phyloP scores from a whole-genome alignment of 257 asterid genomes.

The Solanum pinnatisectum region DNA sequence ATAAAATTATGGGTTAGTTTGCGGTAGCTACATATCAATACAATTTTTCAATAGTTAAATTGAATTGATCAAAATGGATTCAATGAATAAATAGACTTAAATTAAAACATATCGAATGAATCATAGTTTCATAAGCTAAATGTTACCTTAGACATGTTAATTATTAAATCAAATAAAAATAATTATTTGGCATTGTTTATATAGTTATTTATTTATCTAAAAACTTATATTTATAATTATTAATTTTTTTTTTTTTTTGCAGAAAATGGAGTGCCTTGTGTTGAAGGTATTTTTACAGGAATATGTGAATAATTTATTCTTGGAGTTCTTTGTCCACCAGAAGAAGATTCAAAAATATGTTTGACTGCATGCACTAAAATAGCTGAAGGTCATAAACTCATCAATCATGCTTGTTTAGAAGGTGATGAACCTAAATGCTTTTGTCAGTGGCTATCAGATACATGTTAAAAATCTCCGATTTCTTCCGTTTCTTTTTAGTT shows the following conservation, averaged over 20 bases:
- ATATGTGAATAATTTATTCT: neutral
- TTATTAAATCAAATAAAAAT: neutral
- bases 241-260: neutral
- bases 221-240: neutral
- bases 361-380: neutral
- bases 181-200: neutral
- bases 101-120: fast-evolving
- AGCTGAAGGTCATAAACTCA: neutral
- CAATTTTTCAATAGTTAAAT: neutral
- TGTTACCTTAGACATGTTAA: neutral
- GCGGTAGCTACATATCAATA: neutral
- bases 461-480: neutral
- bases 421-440: neutral
- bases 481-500: fast-evolving
- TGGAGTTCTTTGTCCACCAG: neutral
- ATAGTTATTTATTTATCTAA: neutral
- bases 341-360: neutral
- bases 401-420: neutral
- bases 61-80: neutral
- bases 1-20: neutral
- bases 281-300: neutral
- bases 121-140: neutral
- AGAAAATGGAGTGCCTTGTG: neutral
- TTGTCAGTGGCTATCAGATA: neutral
- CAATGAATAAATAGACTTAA: neutral